These are phyloP conservation scores for Funneliformis caledonium DNA, from an alignment of 371 early-diverging fungal species.

Conservation along the genomic window DNA sequence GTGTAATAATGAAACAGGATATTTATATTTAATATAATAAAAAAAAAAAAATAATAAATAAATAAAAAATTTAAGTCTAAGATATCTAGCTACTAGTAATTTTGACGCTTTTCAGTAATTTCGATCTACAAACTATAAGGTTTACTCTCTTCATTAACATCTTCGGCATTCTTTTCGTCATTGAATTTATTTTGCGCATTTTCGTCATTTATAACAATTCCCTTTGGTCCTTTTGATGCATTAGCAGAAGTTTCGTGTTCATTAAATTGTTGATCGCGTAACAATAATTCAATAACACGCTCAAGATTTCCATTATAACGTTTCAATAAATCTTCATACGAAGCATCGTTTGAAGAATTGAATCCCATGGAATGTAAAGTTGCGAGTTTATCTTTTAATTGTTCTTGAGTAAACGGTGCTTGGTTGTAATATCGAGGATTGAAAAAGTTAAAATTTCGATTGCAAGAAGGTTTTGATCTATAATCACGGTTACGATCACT, in stretches of 20 bases:
- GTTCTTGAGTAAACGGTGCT: not conserved
- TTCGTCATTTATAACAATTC: not conserved
- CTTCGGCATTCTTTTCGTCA: not conserved
- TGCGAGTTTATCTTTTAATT: not conserved
- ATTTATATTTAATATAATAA: too few species aligned
- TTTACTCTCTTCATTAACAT: not conserved
- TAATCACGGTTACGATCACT: not conserved
- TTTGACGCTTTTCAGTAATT: too few species aligned
- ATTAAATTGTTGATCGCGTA: not conserved
- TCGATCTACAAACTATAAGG: too few species aligned
- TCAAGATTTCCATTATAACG: conserved; percentile 1
- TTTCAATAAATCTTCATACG: not conserved
- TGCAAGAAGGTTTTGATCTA: not conserved
- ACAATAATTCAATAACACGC: not conserved
- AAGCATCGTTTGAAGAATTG: not conserved
- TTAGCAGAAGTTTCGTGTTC: not conserved
- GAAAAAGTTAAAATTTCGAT: not conserved
- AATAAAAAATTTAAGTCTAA: too few species aligned
- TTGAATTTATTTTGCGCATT: not conserved
- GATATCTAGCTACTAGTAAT: too few species aligned
- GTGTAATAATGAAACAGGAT: too few species aligned
- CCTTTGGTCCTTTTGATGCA: not conserved
- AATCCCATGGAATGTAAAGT: conserved; percentile 4
- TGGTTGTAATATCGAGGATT: not conserved
- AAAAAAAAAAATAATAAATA: too few species aligned